Conservation (phyloP, 179 eudicot genomes). For the Camellia oleifera region DNA sequence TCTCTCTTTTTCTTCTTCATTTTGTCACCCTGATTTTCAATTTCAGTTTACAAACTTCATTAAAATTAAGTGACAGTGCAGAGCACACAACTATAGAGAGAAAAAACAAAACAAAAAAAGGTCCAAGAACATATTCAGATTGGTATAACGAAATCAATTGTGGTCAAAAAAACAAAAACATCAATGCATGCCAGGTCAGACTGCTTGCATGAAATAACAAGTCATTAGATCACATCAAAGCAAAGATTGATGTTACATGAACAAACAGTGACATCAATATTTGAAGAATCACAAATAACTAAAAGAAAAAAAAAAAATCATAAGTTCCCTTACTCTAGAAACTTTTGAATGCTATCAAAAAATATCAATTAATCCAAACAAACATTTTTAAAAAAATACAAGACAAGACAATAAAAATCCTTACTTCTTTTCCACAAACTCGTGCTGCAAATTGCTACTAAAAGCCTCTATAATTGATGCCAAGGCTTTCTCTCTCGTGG, state of each 20-base stretch:
- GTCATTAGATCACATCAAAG: background rate
- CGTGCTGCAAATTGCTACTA: conserved; percentile 56
- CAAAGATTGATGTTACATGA: background rate
- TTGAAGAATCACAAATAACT: background rate
- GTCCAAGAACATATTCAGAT: background rate
- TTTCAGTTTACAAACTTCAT: too few relatives aligned
- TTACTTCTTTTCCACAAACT: conserved; percentile 88
- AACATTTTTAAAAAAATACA: background rate
- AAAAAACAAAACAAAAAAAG: background rate
- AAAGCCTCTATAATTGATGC: conserved; percentile 64
- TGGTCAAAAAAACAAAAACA: background rate
- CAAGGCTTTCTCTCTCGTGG: conserved; percentile 81
- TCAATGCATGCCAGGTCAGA: background rate
- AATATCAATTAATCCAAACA: background rate
- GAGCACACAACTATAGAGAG: background rate
- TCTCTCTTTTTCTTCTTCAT: too few relatives aligned
- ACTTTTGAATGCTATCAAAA: background rate
- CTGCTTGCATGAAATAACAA: background rate
- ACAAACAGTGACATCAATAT: background rate
- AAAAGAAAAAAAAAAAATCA: background rate
- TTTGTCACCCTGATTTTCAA: too few relatives aligned
- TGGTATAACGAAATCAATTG: background rate
- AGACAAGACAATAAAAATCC: conserved; percentile 2
- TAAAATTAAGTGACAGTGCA: background rate
- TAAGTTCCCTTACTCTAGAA: background rate